Percentiles rank a stretch among this genome's conserved stretches.
Evolutionary conservation across 2,329 filamentous ascomycete species (phyloP).

Genomic region (Pseudocercospora fijiensis): DNA sequence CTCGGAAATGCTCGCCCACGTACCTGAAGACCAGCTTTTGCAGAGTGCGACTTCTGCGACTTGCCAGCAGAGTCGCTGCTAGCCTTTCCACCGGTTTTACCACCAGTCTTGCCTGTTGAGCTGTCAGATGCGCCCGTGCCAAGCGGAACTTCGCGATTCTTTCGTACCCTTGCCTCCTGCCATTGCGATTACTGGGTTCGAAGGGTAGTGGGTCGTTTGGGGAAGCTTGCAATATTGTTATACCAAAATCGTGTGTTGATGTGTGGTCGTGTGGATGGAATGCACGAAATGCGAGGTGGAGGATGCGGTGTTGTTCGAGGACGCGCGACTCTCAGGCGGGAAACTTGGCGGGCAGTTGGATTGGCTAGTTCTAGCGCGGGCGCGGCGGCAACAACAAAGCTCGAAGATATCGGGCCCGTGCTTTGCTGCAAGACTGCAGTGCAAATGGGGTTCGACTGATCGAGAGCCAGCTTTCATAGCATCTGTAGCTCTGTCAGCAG

Average conservation of each 20-base stretch:
- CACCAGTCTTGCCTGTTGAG: slow-evolving; percentile 60
- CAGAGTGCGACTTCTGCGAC: slow-evolving; percentile 89
- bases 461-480: not conserved
- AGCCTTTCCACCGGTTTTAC: slow-evolving; percentile 85
- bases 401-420: not conserved
- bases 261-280: slow-evolving; percentile 14
- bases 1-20: slow-evolving; percentile 41
- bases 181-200: slow-evolving; percentile 46
- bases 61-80: slow-evolving; percentile 70
- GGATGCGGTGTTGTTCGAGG: slow-evolving; percentile 14
- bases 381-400: not conserved
- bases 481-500: not conserved
- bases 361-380: slow-evolving; percentile 6
- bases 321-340: slow-evolving; percentile 14
- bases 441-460: not conserved
- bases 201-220: not conserved
- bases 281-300: slow-evolving; percentile 12
- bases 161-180: slow-evolving; percentile 88
- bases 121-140: slow-evolving; percentile 34
- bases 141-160: slow-evolving; percentile 39
- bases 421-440: not conserved
- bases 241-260: slow-evolving; percentile 6
- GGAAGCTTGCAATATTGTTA: slow-evolving; percentile 13
- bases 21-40: slow-evolving; percentile 93
- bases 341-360: slow-evolving; percentile 1